Conservation (phyloP, 192 early-diverging fungal species). For the Coemansia sp. region DNA sequence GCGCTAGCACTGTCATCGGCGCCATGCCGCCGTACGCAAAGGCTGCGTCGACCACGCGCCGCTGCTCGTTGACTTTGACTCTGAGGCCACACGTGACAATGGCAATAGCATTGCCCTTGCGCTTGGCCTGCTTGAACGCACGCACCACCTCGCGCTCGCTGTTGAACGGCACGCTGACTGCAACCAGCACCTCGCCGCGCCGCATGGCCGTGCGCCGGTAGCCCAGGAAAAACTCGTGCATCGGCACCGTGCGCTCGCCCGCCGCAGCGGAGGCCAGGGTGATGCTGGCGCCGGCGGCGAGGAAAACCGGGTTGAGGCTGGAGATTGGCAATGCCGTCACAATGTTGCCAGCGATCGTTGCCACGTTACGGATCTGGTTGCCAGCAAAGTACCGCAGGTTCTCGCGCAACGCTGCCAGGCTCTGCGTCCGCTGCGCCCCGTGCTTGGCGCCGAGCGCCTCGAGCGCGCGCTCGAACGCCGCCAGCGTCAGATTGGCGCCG, state of each 20-base stretch:
- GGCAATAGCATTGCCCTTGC: conserved; percentile 86
- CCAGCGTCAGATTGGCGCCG: conserved; percentile 72
- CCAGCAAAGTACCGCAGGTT: conserved; percentile 84
- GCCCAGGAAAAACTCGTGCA: conserved; percentile 77
- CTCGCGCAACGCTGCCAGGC: conserved; percentile 68
- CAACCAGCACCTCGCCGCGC: conserved; percentile 65
- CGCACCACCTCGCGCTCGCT: conserved; percentile 61
- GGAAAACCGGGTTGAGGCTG: conserved; percentile 85
- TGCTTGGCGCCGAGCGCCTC: conserved; percentile 13
- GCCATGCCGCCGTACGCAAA: conserved; percentile 86
- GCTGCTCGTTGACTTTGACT: conserved; percentile 56
- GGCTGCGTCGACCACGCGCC: conserved; percentile 59
- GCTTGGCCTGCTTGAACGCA: conserved; percentile 87
- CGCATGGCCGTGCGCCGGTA: conserved; percentile 77
- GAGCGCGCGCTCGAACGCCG: conserved; percentile 55
- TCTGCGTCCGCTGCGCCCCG: conserved; percentile 51
- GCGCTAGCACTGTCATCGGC: conserved; percentile 63
- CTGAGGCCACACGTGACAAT: conserved; percentile 82
- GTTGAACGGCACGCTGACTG: conserved; percentile 69
- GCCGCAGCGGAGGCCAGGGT: conserved; percentile 49
- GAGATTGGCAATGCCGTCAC: conserved; percentile 89
- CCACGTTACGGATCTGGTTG: conserved; percentile 85
- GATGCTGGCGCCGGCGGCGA: conserved; percentile 65
- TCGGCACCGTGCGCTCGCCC: conserved; percentile 57
- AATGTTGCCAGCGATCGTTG: conserved; percentile 85